Base-by-base conservation (phyloP, 768 basidiomycete species). In the Dioszegia aurantiaca region DNA sequence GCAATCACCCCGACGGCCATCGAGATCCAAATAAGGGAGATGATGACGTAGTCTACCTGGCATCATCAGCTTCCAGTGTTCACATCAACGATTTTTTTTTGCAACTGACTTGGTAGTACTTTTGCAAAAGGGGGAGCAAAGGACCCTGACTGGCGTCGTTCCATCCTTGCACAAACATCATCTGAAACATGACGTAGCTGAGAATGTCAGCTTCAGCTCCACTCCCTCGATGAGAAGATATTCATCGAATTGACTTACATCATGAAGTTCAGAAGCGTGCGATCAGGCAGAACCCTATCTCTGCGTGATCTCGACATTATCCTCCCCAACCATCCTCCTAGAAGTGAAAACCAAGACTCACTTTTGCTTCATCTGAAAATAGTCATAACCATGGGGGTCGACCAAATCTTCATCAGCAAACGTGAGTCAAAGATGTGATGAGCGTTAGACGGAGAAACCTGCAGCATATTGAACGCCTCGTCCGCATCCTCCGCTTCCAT, bases 141-240 rank as follows among this genome's bases (percentile, higher is more conserved):
- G 89, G 87, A 1, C 89, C 89, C 12, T 83, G 83, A 0, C 84
- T 81, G 11, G 84, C 85, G 72, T 89, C 88, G 66, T 86, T 88
- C 87, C 87, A 90, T 16, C 89, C 89, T 11, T 59, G 60, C 3
- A 73, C 37, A 37, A 73, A 66, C 66, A 69, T 69, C 0, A 68
- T 61, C 39, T 66, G 31, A 45, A 69, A 67, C 28, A 72, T 37
- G 4, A 56, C 59, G 16, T 31, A 63, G 26, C 69, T 65, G 48
- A 21, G 9, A 23, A 10, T 45, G 33, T 33, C 33, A 33, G 33
- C 14, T n/a, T n/a, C n/a, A n/a, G n/a, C n/a, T n/a, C n/a, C n/a
- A n/a, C n/a, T n/a, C n/a, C n/a, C n/a, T n/a, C n/a, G n/a, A n/a
- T n/a, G n/a, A n/a, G n/a, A n/a, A n/a, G n/a, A 33, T 33, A 14